Percentiles rank a stretch among this genome's conserved stretches.
Evolutionary conservation across 768 basidiomycete genomes (phyloP).

Genomic region (Mrakia hoshinonis): DNA sequence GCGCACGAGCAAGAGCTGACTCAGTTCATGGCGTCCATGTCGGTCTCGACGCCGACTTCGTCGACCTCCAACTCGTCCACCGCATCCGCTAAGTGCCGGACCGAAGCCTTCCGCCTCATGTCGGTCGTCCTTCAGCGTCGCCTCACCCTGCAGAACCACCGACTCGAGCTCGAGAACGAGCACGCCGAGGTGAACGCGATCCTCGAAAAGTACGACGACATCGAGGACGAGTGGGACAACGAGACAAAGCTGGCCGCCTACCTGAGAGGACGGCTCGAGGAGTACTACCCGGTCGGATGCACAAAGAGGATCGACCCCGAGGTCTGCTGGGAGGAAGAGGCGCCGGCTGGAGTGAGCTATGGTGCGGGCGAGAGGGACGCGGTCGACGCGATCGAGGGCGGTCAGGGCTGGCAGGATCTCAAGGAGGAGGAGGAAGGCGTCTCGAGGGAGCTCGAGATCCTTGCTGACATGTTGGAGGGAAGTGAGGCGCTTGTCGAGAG

Average conservation of each 20-base stretch:
- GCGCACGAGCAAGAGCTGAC: neutral
- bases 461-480: neutral
- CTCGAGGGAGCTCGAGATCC: neutral
- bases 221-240: neutral
- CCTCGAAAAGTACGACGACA: neutral
- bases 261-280: conserved; percentile 1
- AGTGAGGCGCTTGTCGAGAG: neutral
- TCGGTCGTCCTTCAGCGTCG: conserved; percentile 11
- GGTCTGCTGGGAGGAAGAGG: neutral
- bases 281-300: neutral
- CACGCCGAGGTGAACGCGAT: neutral
- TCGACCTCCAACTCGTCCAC: neutral
- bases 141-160: neutral
- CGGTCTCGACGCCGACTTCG: neutral
- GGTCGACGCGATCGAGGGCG: neutral
- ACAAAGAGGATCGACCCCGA: neutral
- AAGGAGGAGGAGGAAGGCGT: conserved; percentile 1
- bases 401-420: neutral
- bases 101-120: conserved; percentile 21
- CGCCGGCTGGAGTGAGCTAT: neutral
- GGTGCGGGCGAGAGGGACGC: neutral
- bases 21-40: neutral
- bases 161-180: neutral
- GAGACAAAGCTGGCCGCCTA: neutral
- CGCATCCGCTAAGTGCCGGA: neutral